phyloP scores from a whole-genome alignment of 2,329 filamentous ascomycete genomes.

The Arthrobotrys pseudoclavata region DNA sequence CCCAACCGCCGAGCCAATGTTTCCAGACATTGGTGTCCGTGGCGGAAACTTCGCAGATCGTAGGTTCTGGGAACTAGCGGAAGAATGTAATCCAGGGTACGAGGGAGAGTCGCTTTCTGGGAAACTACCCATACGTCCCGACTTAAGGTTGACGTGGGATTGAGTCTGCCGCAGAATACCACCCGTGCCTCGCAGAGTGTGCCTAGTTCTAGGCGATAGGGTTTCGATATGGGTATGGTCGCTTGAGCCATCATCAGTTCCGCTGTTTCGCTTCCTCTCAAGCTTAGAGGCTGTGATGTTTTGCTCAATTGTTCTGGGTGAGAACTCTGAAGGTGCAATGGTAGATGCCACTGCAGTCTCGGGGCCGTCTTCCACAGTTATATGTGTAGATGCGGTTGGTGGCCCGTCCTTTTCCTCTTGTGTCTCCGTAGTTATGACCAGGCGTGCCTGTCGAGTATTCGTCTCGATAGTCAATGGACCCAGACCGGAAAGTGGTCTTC shows the following conservation, averaged over 20 bases:
- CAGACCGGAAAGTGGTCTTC: slow-evolving; percentile 47
- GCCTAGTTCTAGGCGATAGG: slow-evolving; percentile 47
- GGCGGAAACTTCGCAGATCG: slow-evolving; percentile 57
- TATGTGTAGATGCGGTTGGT: slow-evolving; percentile 18
- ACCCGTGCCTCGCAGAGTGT: slow-evolving; percentile 50
- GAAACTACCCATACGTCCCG: slow-evolving; percentile 55
- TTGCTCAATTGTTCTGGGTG: slow-evolving; percentile 47
- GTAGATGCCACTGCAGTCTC: slow-evolving; percentile 39
- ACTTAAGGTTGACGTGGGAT: slow-evolving; percentile 58
- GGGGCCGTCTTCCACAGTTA: slow-evolving; percentile 36
- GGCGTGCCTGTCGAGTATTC: slow-evolving; percentile 45
- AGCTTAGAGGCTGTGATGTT: slow-evolving; percentile 49
- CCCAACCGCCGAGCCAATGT: slow-evolving; percentile 69
- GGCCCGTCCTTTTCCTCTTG: slow-evolving; percentile 35
- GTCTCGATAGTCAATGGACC: slow-evolving; percentile 57
- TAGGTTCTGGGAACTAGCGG: slow-evolving; percentile 53
- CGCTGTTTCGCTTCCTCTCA: slow-evolving; percentile 48
- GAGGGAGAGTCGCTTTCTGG: slow-evolving; percentile 54
- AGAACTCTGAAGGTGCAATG: slow-evolving; percentile 41
- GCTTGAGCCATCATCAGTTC: slow-evolving; percentile 55
- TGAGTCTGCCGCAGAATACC: slow-evolving; percentile 57
- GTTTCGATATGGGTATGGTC: slow-evolving; percentile 58
- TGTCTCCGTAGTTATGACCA: slow-evolving; percentile 27
- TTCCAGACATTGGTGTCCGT: slow-evolving; percentile 54
- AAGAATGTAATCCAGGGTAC: slow-evolving; percentile 48